These are phyloP conservation scores for Apostasia ramifera DNA, from an alignment of 106 monocot species.

Conservation along the genomic window DNA sequence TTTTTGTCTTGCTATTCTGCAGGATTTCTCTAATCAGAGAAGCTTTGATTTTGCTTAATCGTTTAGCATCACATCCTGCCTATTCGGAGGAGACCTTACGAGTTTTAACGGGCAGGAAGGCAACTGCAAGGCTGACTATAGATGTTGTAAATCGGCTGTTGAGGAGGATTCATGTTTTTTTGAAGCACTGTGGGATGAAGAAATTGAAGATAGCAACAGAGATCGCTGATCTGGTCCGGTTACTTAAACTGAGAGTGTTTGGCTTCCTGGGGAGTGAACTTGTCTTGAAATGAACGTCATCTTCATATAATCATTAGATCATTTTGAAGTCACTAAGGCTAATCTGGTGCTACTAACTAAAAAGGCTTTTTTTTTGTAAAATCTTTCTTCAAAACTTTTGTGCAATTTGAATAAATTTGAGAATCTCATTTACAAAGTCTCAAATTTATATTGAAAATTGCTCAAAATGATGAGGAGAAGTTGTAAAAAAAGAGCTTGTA, in stretches of 20 bases:
- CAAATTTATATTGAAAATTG: too few species aligned
- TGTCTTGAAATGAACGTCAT: background rate
- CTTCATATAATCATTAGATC: too few species aligned
- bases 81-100: constrained; percentile 51
- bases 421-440: too few species aligned
- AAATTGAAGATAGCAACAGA: constrained; percentile 36
- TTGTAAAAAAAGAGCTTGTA: too few species aligned
- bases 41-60: constrained; percentile 77
- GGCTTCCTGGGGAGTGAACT: constrained; percentile 31
- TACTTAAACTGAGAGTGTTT: constrained; percentile 52
- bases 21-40: constrained; percentile 60
- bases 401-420: too few species aligned
- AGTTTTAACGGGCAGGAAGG: constrained; percentile 37
- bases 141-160: constrained; percentile 56
- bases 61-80: constrained; percentile 56
- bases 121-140: constrained; percentile 42
- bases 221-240: constrained; percentile 47
- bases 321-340: too few species aligned
- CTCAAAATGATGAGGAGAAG: too few species aligned
- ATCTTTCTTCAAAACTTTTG: too few species aligned
- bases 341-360: too few species aligned
- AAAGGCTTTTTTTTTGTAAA: too few species aligned
- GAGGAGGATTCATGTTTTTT: constrained; percentile 8
- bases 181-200: constrained; percentile 7
- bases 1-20: background rate